Percentiles rank a stretch among this genome's conserved stretches.
These are phyloP conservation scores for Lachancea lanzarotensis DNA, from an alignment of 805 yeast genomes.

Conservation along the genomic window DNA sequence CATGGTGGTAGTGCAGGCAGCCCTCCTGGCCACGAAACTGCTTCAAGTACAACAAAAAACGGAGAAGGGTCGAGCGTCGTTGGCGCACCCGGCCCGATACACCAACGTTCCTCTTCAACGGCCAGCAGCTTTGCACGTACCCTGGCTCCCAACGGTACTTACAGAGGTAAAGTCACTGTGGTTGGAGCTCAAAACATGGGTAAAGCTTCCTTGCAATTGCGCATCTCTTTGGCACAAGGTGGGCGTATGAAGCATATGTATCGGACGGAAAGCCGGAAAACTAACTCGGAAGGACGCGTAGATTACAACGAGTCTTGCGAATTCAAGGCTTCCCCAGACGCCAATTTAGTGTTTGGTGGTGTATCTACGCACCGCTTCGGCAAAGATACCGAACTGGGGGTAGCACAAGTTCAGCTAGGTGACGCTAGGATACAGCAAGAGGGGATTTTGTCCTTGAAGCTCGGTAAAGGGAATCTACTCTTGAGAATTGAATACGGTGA, in stretches of 20 bases:
- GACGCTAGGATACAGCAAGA: conserved; percentile 35
- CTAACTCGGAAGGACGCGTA: conserved; percentile 38
- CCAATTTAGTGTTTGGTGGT: conserved; percentile 53
- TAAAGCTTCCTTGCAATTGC: conserved; percentile 42
- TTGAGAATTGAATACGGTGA: conserved; percentile 24
- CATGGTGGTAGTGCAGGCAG: conserved; percentile 9
- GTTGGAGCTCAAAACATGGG: conserved; percentile 42
- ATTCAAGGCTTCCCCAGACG: conserved; percentile 61
- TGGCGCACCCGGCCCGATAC: conserved; percentile 15
- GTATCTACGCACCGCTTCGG: conserved; percentile 69
- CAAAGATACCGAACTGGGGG: conserved; percentile 58
- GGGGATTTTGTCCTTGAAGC: conserved; percentile 27
- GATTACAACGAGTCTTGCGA: conserved; percentile 53
- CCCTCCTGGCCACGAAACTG: conserved; percentile 1
- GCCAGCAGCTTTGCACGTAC: conserved; percentile 25
- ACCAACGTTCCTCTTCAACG: conserved; percentile 14
- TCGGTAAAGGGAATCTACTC: conserved; percentile 28
- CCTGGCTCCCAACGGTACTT: conserved; percentile 28
- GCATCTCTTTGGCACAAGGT: conserved; percentile 43
- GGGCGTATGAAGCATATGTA: conserved; percentile 48
- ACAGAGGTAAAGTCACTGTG: conserved; percentile 50
- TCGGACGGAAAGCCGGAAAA: conserved; percentile 57
- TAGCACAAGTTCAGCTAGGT: conserved; percentile 44
- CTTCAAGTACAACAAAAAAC: conserved; percentile 10
- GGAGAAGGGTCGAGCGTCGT: conserved; percentile 18